Base-by-base conservation (phyloP, 169 alveolate genomes). In the Plasmodium gonderi region DNA sequence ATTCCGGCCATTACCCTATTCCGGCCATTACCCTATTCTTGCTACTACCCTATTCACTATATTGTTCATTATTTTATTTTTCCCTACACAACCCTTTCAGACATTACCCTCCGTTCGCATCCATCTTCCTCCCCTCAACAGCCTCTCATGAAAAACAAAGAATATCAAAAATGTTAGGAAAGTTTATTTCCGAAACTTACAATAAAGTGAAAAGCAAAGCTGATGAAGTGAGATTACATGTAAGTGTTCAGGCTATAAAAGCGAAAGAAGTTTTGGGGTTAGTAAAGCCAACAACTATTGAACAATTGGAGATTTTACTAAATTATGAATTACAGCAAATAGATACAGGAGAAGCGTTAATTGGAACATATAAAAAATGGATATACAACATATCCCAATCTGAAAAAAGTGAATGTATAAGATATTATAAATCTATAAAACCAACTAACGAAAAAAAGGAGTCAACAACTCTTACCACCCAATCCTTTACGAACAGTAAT, bases 211-310 rank as follows among this genome's bases (percentile, higher is more conserved):
- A 82, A 26, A 82, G 75, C 54, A 82, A 82, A 29, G 91, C 91
- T 29, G 91, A 82, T 31, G 81, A 82, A 64, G 91, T 82, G 26
- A 82, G 91, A 47, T 45, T 82, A 47, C 91, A 82, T 51, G 91
- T 82, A 44, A 82, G 91, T 38, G 81, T 82, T 44, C 91, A 82
- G 42, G 91, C 91, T 2, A 82, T 82, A 44, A 82, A 82, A 38
- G 91, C 91, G 17, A 82, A 82, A 75, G 91, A 82, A 82, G 81
- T 82, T 42, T 82, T 82, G 54, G 91, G 91, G 0, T 42, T 72
- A 11, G 81, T 67, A 31, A 82, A 82, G 26, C 91, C 91, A 68
- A 82, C 74, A 17, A 82, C 91, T 26, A 33, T 29, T 14, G 91
- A 82, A 17, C 76, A 82, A 68, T 31, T 82, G 44, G 91, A 82